Evolutionary conservation across 2,329 filamentous ascomycete genomes (phyloP).

Genomic region (Paraconiothyrium sp.): DNA sequence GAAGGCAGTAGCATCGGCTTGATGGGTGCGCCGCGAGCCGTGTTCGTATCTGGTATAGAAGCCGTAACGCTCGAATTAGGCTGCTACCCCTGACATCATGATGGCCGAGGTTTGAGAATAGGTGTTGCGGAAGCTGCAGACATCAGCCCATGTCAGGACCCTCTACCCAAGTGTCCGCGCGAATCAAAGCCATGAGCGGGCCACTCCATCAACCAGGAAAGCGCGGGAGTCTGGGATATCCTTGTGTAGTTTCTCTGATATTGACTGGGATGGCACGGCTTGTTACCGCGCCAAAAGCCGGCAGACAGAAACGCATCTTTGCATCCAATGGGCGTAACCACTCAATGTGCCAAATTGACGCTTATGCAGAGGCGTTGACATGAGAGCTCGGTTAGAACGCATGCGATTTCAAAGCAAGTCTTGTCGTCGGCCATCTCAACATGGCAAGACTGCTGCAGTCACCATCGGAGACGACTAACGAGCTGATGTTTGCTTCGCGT

Average conservation of each 20-base stretch:
- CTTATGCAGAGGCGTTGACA: constrained; percentile 52
- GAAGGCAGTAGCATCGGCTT: constrained; percentile 20
- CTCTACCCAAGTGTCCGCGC: constrained; percentile 41
- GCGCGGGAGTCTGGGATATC: constrained; percentile 42
- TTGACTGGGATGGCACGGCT: constrained; percentile 43
- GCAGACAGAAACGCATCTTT: constrained; percentile 33
- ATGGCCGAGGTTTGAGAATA: constrained; percentile 27
- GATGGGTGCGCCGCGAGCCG: constrained; percentile 26
- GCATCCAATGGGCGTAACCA: constrained; percentile 37
- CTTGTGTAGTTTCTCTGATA: constrained; percentile 36
- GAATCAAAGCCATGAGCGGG: constrained; percentile 37
- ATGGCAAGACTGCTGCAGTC: constrained; percentile 35
- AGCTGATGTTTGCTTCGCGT: constrained; percentile 23
- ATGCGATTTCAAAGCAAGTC: constrained; percentile 45
- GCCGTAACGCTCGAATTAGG: constrained; percentile 34
- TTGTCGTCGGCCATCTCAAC: constrained; percentile 24
- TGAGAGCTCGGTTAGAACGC: constrained; percentile 45
- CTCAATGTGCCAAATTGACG: constrained; percentile 41
- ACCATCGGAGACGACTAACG: constrained; percentile 24
- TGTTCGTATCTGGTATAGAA: constrained; percentile 26
- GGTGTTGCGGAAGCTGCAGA: constrained; percentile 36
- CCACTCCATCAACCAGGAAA: constrained; percentile 37
- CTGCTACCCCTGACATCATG: constrained; percentile 42
- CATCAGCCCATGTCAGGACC: constrained; percentile 49
- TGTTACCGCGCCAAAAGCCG: constrained; percentile 43